These are phyloP conservation scores for Clausena lansium DNA, from an alignment of 345 rosid species.

Conservation along the genomic window DNA sequence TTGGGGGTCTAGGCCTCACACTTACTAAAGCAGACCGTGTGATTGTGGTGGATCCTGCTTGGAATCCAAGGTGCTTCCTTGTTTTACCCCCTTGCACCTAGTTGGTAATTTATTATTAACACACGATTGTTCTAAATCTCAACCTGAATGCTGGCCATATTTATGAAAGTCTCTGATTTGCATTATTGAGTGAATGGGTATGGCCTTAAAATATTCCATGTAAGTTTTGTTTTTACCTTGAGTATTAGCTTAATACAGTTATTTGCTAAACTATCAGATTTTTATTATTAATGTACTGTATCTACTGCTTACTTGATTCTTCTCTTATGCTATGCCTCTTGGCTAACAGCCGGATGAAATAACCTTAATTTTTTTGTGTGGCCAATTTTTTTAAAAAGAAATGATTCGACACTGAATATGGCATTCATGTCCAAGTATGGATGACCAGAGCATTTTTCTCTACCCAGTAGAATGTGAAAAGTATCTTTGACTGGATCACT, in stretches of 20 bases:
- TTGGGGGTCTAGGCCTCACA: slow-evolving; percentile 98
- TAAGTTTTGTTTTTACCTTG: background rate
- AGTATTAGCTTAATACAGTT: background rate
- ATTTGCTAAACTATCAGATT: background rate
- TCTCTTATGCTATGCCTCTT: background rate
- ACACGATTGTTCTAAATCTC: background rate
- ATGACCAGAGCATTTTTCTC: background rate
- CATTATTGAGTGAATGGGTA: background rate
- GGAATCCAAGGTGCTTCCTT: slow-evolving; percentile 83
- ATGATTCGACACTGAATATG: too few relatives aligned
- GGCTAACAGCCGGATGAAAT: too few relatives aligned
- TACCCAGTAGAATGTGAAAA: background rate
- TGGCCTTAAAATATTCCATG: background rate
- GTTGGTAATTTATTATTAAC: background rate
- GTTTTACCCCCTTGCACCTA: background rate
- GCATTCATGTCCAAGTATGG: too few relatives aligned
- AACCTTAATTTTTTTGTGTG: too few relatives aligned
- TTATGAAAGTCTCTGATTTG: background rate
- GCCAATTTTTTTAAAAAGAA: too few relatives aligned
- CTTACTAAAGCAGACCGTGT: slow-evolving; percentile 97
- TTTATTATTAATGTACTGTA: too few relatives aligned
- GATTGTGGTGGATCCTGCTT: slow-evolving; percentile 96
- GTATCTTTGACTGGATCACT: background rate
- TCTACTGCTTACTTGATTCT: background rate
- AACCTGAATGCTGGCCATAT: background rate